Conservation (phyloP, 73 alveolate genomes). For the Blepharisma japonicum region DNA sequence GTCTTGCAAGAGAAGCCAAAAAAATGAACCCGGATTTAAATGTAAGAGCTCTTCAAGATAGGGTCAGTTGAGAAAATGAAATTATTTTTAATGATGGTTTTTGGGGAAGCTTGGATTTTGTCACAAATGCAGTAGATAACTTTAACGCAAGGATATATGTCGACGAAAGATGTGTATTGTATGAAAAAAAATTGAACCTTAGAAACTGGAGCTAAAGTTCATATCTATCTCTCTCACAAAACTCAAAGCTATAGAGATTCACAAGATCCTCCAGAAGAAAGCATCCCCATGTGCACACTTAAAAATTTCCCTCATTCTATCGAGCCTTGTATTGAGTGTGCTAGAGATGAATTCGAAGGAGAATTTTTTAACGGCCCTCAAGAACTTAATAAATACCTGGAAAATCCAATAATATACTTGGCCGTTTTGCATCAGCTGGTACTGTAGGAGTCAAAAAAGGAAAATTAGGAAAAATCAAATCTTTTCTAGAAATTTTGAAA, state of each 20-base stretch:
- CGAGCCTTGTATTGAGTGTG: constrained; percentile 99
- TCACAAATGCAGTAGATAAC: constrained; percentile 98
- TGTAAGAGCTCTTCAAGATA: constrained; percentile 62
- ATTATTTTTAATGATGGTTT: constrained; percentile 90
- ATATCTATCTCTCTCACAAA: constrained; percentile 60
- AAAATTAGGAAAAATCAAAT: constrained; percentile 55
- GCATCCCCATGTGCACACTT: constrained; percentile 98
- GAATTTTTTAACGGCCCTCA: constrained; percentile 90
- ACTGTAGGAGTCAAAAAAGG: constrained; percentile 44
- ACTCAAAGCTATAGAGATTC: constrained; percentile 94
- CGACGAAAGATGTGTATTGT: constrained; percentile 96
- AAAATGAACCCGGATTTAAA: constrained; percentile 80
- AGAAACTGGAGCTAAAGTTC: constrained; percentile 82
- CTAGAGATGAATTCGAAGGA: constrained; percentile 94
- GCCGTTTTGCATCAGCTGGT: constrained; percentile 9
- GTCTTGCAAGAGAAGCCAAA: constrained; percentile 76
- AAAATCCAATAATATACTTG: background rate
- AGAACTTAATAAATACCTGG: constrained; percentile 27
- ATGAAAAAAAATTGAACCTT: constrained; percentile 95
- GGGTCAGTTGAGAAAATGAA: constrained; percentile 96
- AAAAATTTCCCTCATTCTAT: constrained; percentile 99
- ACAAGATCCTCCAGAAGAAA: constrained; percentile 97
- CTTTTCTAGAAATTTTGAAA: constrained; percentile 51
- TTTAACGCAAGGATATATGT: constrained; percentile 96
- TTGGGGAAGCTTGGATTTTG: constrained; percentile 94